Percentiles rank a stretch among this genome's conserved stretches.
These are phyloP conservation scores for Neophaeococcomyces mojaviensis DNA, from an alignment of 2,329 filamentous ascomycete species.

Conservation along the genomic window DNA sequence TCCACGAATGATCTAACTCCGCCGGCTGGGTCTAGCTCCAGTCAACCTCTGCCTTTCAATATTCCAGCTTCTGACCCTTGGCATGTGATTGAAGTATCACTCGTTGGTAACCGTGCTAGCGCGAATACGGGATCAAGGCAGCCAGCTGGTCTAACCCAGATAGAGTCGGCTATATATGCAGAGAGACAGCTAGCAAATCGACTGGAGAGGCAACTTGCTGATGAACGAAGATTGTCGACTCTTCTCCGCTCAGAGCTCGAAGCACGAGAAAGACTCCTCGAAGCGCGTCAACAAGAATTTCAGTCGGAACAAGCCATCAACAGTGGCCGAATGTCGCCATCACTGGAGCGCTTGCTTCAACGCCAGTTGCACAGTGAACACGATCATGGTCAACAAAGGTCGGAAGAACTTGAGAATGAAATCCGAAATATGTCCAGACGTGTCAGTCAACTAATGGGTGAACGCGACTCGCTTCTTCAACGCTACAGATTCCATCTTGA, in stretches of 20 bases:
- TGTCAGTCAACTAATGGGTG: constrained; percentile 4
- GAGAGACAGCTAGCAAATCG: constrained; percentile 18
- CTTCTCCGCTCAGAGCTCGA: constrained; percentile 20
- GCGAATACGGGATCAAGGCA: constrained; percentile 2
- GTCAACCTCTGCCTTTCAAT: constrained; percentile 9
- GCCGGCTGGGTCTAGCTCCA: constrained; percentile 1
- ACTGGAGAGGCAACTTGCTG: constrained; percentile 18
- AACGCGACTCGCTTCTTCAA: constrained; percentile 2
- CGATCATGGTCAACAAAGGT: constrained; percentile 15
- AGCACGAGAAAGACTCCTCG: constrained; percentile 16
- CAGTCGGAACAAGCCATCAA: constrained; percentile 9
- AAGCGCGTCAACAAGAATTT: constrained; percentile 6
- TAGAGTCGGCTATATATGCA: constrained; percentile 19
- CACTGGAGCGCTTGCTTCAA: constrained; percentile 18
- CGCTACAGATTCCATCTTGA: not conserved
- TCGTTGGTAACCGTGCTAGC: constrained; percentile 15
- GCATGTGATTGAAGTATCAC: constrained; percentile 18
- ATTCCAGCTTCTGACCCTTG: constrained; percentile 19
- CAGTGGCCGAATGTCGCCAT: constrained; percentile 9
- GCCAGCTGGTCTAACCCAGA: constrained; percentile 12
- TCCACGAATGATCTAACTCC: constrained; percentile 11
- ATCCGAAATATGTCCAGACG: constrained; percentile 10
- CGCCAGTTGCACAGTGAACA: constrained; percentile 16
- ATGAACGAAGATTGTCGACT: constrained; percentile 18
- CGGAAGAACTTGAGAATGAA: constrained; percentile 17